phyloP scores from a whole-genome alignment of 495 filamentous ascomycete genomes.

The Aspergillus nidulans region DNA sequence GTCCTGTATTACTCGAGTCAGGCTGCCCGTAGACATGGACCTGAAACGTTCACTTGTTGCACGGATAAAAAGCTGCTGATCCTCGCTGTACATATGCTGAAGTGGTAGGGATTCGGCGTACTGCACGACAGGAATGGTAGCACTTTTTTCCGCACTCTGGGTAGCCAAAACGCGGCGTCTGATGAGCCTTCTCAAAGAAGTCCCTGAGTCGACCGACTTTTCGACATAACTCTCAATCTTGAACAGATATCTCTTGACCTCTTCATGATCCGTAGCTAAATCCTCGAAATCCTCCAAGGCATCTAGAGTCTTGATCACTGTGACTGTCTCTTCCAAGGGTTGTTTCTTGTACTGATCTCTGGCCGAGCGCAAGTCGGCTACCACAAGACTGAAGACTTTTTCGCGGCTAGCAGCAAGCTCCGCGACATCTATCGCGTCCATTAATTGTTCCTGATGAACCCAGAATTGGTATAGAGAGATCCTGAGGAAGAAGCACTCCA shows the following conservation, averaged over 20 bases:
- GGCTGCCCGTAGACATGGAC: conserved; percentile 26
- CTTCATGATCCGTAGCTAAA: conserved; percentile 30
- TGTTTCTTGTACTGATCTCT: conserved; percentile 41
- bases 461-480: conserved; percentile 40
- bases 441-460: conserved; percentile 30
- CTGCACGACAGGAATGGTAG: conserved; percentile 30
- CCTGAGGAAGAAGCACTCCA: conserved; percentile 38
- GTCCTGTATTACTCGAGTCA: conserved; percentile 30
- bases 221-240: conserved; percentile 40
- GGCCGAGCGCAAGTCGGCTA: conserved; percentile 37
- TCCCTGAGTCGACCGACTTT: conserved; percentile 34
- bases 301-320: conserved; percentile 41
- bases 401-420: conserved; percentile 33
- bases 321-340: conserved; percentile 37
- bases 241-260: conserved; percentile 36
- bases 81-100: conserved; percentile 37
- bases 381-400: conserved; percentile 32
- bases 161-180: conserved; percentile 36
- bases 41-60: conserved; percentile 36
- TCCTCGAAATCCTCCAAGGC: conserved; percentile 45
- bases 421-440: conserved; percentile 26
- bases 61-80: conserved; percentile 40
- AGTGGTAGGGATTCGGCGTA: conserved; percentile 36
- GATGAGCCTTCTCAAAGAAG: conserved; percentile 32
- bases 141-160: conserved; percentile 27